Evolutionary conservation across 2,329 filamentous ascomycete genomes (phyloP), one percentile per base, ranked within the genome.

Genomic region (Trichoderma arundinaceum): DNA sequence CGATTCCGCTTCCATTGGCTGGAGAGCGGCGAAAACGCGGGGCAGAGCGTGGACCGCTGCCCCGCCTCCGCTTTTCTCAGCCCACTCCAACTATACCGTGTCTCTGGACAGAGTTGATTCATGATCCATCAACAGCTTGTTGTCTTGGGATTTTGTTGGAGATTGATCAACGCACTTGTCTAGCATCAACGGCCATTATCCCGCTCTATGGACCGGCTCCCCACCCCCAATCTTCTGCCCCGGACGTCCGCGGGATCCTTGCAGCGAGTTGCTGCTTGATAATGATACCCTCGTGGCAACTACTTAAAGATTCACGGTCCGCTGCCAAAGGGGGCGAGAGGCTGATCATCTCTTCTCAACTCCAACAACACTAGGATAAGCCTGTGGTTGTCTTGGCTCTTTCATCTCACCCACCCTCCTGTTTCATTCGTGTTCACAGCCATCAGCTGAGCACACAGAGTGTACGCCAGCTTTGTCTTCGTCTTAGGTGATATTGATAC

Each of bases 231-330:
- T 22, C 12, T n/a, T 41, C 6, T 8, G 28, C 7, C n/a, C 22
- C 58, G 48, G 58, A 9, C 12, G 38, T 22, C 48, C 58, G 58
- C 48, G 58, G 58, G 33, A 7, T 6, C 44, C 44, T 22, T 49
- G 22, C 12, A 15, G 7, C 7, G 12, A 33, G 58, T 10, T 52
- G n/a, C 35, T 17, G 13, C 9, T 35, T 43, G 58, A 8, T 33
- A 19, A 58, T 33, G 28, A 46, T 28, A 28, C 2, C 28, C 22
- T 58, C 54, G 6, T 33, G 41, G 57, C 35, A 53, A 19, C 48
- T 62, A 62, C 48, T 62, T 62, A 62, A 62, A 62, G 38, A 53
- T 52, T 19, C 35, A 12, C 12, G 32, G 33, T 38, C 49, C 49
- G 32, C 32, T 6, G 35, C 7, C n/a, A 38, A 51, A 1, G 22